Evolutionary conservation across 345 rosid genomes (phyloP).

Genomic region (Odontarrhena argentea): DNA sequence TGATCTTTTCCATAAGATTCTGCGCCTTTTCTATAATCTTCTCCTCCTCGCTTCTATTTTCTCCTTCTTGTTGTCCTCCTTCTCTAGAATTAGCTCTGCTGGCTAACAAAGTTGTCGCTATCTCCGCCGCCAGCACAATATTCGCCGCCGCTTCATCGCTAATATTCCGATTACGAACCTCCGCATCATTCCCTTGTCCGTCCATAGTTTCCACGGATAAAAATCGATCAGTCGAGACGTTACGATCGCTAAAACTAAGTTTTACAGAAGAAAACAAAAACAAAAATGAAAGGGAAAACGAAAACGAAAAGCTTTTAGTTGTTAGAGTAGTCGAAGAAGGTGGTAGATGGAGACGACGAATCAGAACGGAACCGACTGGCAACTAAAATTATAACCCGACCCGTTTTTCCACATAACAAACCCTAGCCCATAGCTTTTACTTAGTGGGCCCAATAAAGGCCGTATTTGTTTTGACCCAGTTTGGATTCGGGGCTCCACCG

Average conservation of each 20-base stretch:
- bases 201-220: conserved; percentile 26
- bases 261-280: not conserved
- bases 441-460: conserved; percentile 26
- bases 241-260: conserved; percentile 15
- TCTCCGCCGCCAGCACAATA: not conserved
- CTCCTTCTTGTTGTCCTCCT: conserved; percentile 49
- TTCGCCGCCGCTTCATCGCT: conserved; percentile 32
- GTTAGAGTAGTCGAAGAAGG: conserved; percentile 31
- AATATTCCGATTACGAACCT: conserved; percentile 26
- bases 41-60: conserved; percentile 56
- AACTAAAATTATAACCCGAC: conserved; percentile 36
- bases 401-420: conserved; percentile 26
- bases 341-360: conserved; percentile 37
- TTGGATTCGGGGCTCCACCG: conserved; percentile 22
- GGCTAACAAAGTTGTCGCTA: not conserved
- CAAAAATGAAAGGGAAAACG: not conserved
- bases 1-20: conserved; percentile 74
- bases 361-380: conserved; percentile 37
- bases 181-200: conserved; percentile 48
- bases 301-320: not conserved
- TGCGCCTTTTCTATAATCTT: conserved; percentile 73
- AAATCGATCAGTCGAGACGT: conserved; percentile 23
- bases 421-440: conserved; percentile 31
- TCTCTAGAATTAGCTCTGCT: conserved; percentile 32
- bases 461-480: not conserved